Base-by-base conservation (phyloP, 352 stramenopile genomes). In the Phytophthora tentaculata region DNA sequence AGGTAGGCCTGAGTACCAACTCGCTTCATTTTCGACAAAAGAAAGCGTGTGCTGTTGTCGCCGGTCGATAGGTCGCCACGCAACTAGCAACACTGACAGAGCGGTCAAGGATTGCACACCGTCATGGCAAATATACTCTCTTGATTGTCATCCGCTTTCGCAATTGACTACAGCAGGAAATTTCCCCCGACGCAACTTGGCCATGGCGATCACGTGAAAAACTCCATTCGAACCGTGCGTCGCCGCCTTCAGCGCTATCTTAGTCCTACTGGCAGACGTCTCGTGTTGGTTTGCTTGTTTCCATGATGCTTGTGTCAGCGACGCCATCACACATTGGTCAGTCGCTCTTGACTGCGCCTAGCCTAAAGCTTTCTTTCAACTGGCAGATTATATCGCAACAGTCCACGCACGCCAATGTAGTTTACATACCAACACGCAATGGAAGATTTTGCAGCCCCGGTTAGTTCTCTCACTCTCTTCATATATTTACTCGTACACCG, bases 401-500 rank as follows among this genome's bases (percentile, higher is more conserved):
- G n/a, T n/a, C n/a, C n/a, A n/a, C n/a, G n/a, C n/a, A n/a, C n/a
- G n/a, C n/a, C n/a, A n/a, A n/a, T n/a, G n/a, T n/a, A n/a, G n/a
- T n/a, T n/a, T n/a, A n/a, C n/a, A n/a, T n/a, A n/a, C n/a, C n/a
- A n/a, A n/a, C n/a, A n/a, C n/a, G n/a, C n/a, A n/a, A n/a, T n/a
- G n/a, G n/a, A n/a, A n/a, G n/a, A n/a, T n/a, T n/a, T n/a, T n/a
- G n/a, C n/a, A n/a, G n/a, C n/a, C n/a, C n/a, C n/a, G n/a, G n/a
- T n/a, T n/a, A n/a, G n/a, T n/a, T n/a, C n/a, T n/a, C n/a, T n/a
- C n/a, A n/a, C 29, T 52, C 41, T 67, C 49, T 37, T 32, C 28
- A 24, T 71, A 53, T 73, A 66, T 9, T 74, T 74, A 70, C 60
- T 72, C 67, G 54, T 68, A 68, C 53, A 69, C 37, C n/a, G n/a